Base-by-base conservation (phyloP, 2,329 filamentous ascomycete genomes). In the Ophiostoma triangulosporum region DNA sequence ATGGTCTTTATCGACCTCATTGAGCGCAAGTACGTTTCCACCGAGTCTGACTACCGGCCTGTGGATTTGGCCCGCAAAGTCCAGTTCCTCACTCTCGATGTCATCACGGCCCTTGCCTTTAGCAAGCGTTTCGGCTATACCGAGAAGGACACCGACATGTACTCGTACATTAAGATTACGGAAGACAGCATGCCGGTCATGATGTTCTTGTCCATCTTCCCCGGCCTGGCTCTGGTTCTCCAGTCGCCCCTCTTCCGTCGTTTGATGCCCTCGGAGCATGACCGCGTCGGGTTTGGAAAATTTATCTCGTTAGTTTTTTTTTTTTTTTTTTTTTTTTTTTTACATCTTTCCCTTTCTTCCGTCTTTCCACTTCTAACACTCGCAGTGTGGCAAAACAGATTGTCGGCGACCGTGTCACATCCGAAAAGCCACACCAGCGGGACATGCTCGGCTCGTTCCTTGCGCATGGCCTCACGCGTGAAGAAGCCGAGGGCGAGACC, bases 41-140 rank as follows among this genome's bases (percentile, higher is more conserved):
- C 61, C 22, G 57, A 57, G 20, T 56, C 52, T 8, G 57, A 60
- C 20, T 63, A 60, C 53, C 51, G 57, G n/a, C 61, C 58, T 27
- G 58, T 61, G 14, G 60, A 80, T 57, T 60, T 80, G 46, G 72
- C 71, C 5, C 65, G 65, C 31, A 73, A 74, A 52, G 68, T 72
- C 2, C 73, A 76, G 53, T 78, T 69, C 64, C 71, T 78, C 46
- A 77, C 75, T 1, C 64, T 79, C 3, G 76, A 80, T 57, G 72
- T 78, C 36, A 76, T 80, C 56, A 73, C 69, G 24, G 67, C 69
- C 3, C 60, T 80, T 12, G 73, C 72, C 0, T 73, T 78, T 27
- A 76, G 75, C 40, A 61, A 69, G 48, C 63, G 68, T 4, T 73
- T 77, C 50, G 72, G 73, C 9, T 74, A 71, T 58, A 61, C 75